These are phyloP conservation scores for Candida albicans DNA, from an alignment of 1,139 yeast genomes.

Conservation along the genomic window DNA sequence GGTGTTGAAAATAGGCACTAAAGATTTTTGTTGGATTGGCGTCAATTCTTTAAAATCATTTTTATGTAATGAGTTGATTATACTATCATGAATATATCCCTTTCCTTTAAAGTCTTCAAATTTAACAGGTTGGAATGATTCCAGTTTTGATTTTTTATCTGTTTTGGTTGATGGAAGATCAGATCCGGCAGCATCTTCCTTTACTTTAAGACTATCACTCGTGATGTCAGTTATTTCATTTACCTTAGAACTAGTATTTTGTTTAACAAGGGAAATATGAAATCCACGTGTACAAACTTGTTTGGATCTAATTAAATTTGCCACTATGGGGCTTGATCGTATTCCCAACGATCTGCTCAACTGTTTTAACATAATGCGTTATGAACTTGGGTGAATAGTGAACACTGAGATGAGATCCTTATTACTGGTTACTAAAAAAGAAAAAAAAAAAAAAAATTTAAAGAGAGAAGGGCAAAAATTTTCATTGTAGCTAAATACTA, in stretches of 20 bases:
- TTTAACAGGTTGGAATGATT: slow-evolving; percentile 5
- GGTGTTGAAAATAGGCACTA: slow-evolving; percentile 62
- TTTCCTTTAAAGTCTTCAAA: slow-evolving; percentile 15
- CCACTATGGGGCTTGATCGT: background rate
- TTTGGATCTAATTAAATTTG: background rate
- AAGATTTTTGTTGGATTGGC: slow-evolving; percentile 74
- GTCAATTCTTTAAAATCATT: slow-evolving; percentile 57
- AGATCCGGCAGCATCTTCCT: background rate
- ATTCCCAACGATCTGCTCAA: background rate
- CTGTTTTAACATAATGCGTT: background rate
- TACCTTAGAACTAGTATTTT: background rate
- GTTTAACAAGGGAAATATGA: background rate
- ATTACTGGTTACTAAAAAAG: background rate
- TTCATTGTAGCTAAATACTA: background rate
- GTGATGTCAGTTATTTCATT: background rate
- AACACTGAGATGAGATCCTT: background rate
- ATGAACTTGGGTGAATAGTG: background rate
- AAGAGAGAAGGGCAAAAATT: background rate
- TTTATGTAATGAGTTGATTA: slow-evolving; percentile 33
- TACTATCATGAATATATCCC: slow-evolving; percentile 16
- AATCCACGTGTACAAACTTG: background rate
- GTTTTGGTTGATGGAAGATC: background rate
- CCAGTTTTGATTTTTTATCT: background rate
- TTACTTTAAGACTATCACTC: background rate
- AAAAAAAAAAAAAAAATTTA: background rate